Conservation (phyloP, 306 rosid species). For the Cucurbita moschata region DNA sequence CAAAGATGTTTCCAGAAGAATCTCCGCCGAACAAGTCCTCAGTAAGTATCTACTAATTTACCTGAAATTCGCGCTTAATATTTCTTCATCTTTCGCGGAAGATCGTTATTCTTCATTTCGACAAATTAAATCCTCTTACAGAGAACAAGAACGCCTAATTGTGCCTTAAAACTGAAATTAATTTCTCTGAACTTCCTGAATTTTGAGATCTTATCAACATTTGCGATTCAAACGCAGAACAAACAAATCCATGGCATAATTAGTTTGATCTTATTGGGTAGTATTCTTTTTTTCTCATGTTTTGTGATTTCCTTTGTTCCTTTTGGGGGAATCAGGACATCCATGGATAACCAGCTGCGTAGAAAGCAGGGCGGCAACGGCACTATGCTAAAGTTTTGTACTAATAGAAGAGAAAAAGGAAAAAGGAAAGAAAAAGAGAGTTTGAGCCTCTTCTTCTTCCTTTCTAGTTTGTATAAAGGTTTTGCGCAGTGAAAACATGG, state of each 20-base stretch:
- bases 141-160: not conserved
- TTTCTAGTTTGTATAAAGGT: not conserved
- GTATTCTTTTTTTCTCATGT: not conserved
- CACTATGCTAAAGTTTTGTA: not conserved
- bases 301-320: not conserved
- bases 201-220: not conserved
- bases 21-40: constrained; percentile 50
- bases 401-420: not conserved
- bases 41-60: constrained; percentile 19
- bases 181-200: not conserved
- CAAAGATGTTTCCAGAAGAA: constrained; percentile 45
- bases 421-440: not conserved
- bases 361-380: constrained; percentile 6
- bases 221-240: not conserved
- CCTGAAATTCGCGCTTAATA: not conserved
- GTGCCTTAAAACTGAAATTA: not conserved
- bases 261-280: not conserved
- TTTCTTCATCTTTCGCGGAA: not conserved
- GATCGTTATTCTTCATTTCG: not conserved
- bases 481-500: not conserved
- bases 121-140: not conserved
- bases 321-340: constrained; percentile 27
- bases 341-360: constrained; percentile 38
- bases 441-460: not conserved
- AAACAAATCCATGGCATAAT: not conserved